Evolutionary conservation across 306 rosid genomes (phyloP), one percentile per base, ranked within the genome.

Genomic region (Rubus idaeus): DNA sequence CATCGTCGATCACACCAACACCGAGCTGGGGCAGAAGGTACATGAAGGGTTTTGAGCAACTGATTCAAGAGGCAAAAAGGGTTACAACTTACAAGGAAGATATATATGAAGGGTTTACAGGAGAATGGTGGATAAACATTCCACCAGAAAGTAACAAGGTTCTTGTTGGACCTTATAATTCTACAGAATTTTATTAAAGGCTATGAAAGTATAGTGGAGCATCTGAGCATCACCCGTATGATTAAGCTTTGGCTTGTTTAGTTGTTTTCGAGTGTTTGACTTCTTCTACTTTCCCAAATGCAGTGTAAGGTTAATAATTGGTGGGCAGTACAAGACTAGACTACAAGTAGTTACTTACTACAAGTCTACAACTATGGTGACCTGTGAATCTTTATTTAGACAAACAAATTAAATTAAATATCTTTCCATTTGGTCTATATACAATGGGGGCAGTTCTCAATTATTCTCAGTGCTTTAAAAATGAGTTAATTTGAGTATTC

Each of bases 1-100:
- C 87, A 70, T 60, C 86, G 70, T 83, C 66, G 52, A 68, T 68
- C 30, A 4, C 8, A 42, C 46, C 46, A 42, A 4, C 46, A 42
- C 7, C 3, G 1, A 42, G 46, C 46, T 42, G 35, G 35, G n/a
- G 66, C 39, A 61, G 23, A 39, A 21, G 64, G 2, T 5, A 17
- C 30, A 12, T 61, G 66, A 61, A 61, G 41, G 65, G n/a, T n/a
- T 61, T 30, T 12, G 41, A 30, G 1, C 66, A 37, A 10, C 18
- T 61, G 5, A 30, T 12, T 30, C 66, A 30, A 12, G 13, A 30
- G 42, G 18, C 10, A 61, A 30, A 12, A 60, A 18, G 66, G 10
- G n/a, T n/a, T n/a, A n/a, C n/a, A n/a, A n/a, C n/a, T 30, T 30
- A 37, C n/a, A 61, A 61, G 41, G 66, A 60, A 23, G 66, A 61